Base-by-base conservation (phyloP, 441 rosid genomes). In the Bocquillonia castaneifolia region DNA sequence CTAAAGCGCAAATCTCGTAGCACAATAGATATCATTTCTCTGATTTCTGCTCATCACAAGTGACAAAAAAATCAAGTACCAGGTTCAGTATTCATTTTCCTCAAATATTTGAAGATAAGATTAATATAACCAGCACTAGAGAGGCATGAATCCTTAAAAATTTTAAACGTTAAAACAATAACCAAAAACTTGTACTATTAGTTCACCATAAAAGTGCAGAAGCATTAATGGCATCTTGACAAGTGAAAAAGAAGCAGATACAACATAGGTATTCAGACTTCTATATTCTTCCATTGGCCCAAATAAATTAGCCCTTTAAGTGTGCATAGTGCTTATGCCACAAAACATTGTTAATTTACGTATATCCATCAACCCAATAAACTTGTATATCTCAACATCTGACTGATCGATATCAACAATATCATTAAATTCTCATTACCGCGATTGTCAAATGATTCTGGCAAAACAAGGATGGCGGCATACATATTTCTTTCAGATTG, bases 391-490 rank as follows among this genome's bases (percentile, higher is more conserved):
- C 23, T 31, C 29, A 52, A 26, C 9, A 20, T 14, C 50, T 20
- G 17, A 48, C 1, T 48, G 25, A 48, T 25, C 17, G 40, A 29
- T 18, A 23, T 55, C 7, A 32, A 37, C 29, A 29, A 45, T 60
- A 57, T 15, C 17, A 39, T 36, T 14, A 67, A 60, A 2, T 36
- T 28, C 20, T 37, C 31, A 54, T 70, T 90, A 93, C 98, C 96
- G 0, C 91, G 91, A 71, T 78, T 81, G 77, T 88, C 97, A 74
- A 91, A 89, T 72, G 95, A 83, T 78, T 82, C 97, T 0, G 93
- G 91, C 78, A 89, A 78, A 64, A 93, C 93, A 74, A 94, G 82
- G 77, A 90, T 76, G 26, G 86, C 97, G 76, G 96, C 83, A 75
- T 82, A 94, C 76, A 68, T 65, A 82, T 71, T 77, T 75, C 94